Base-by-base conservation (phyloP, 2,329 filamentous ascomycete genomes). In the Aaosphaeria arxii region DNA sequence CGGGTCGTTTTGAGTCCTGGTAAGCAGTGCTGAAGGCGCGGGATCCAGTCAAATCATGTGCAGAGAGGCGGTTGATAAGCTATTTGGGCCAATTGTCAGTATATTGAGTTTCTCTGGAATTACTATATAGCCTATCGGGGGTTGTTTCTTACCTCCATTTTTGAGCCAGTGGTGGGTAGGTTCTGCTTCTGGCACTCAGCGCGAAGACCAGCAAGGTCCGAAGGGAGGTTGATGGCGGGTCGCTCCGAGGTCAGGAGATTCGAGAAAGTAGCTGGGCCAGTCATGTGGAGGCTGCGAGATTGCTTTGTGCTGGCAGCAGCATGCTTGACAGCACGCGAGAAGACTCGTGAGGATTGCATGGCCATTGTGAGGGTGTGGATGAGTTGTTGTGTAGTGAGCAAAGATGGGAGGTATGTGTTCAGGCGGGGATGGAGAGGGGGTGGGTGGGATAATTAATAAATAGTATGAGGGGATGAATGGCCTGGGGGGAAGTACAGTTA, bases 221-320 rank as follows among this genome's bases (percentile, higher is more conserved):
- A 75, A 48, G 79, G 75, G 32, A 77, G 70, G 49, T 79, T 79
- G 47, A 75, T 62, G 39, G 74, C 73, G 13, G 77, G 72, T 57
- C 77, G 77, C 56, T 82, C 79, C 31, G 74, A 67, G 63, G 59
- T 77, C 69, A 74, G 70, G 59, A 64, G 74, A 55, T 71, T 80
- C 60, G 71, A 73, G 51, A 77, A 82, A 44, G 80, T 81, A 30
- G 81, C 74, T 36, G 78, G 77, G 46, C 81, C 81, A 33, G 82
- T 85, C 72, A 84, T 83, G 70, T 81, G 79, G 43, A 85, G 75
- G 48, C 69, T 66, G 56, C 82, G 81, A 57, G 64, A 60, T 48
- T 71, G 63, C 52, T 58, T 66, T 58, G 61, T 66, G 51, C 60
- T 61, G 42, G 61, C 62, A 58, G 70, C 64, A 48, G 74, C 59